Evolutionary conservation across 2,329 filamentous ascomycete genomes (phyloP), one percentile per base, ranked within the genome.

Genomic region (Diaporthe sp.): DNA sequence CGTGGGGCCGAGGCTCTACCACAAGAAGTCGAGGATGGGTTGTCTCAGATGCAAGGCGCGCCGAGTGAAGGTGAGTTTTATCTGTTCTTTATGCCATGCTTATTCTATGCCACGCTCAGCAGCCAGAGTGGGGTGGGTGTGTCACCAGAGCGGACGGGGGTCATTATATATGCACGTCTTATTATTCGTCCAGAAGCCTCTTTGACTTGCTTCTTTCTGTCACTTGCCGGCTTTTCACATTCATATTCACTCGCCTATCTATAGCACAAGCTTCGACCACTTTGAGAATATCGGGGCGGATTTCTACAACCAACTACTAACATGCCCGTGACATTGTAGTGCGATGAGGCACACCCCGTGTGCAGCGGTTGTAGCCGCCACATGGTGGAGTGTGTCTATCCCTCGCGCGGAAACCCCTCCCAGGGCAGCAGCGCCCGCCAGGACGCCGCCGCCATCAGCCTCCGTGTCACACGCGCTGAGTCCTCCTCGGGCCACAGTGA

Each of bases 31-130:
- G 35, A 75, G 78, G 47, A 79, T 77, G 66, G 81, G 81, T 2
- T 82, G 81, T 71, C 72, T 78, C 19, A 77, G 80, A 54, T 82
- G 80, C 74, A 80, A 80, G 73, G 77, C 77, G 12, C 76, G 81
- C 38, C 77, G 80, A 28, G 81, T 82, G 25, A 82, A 82, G 79
- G 81, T 82, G 60, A 73, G 74, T 74, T n/a, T n/a, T n/a, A n/a
- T n/a, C 13, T 33, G 54, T 55, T 22, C 19, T 9, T 42, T 64
- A 30, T 22, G 5, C 25, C 38, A 22, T 45, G 57, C 25, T 50
- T 52, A 12, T 17, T 42, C 30, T 15, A 40, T 35, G 15, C n/a
- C 15, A 33, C n/a, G 12, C 35, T 8, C 15, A n/a, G 25, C 45
- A 50, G 38, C 19, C 19, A 52, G 40, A 50, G 60, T 25, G 52